Evolutionary conservation across 2,329 filamentous ascomycete genomes (phyloP).

Genomic region (Paecilomyces niveus): DNA sequence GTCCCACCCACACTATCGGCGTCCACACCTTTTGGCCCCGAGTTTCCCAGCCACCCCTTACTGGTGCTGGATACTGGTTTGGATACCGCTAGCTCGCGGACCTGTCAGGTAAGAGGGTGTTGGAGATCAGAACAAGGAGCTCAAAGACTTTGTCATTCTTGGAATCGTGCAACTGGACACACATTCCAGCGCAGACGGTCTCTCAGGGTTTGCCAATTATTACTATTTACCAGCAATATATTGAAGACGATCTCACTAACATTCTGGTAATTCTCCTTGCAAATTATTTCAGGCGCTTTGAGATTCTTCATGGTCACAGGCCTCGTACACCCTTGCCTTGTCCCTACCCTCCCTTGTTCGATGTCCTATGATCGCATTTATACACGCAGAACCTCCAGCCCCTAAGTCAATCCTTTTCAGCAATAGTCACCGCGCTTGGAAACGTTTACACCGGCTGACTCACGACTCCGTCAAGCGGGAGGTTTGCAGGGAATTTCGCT

Average conservation of each 20-base stretch:
- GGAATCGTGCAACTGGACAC: background rate
- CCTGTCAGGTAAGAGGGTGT: background rate
- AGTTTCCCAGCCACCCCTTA: slow-evolving; percentile 15
- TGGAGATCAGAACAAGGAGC: background rate
- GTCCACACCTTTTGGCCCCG: slow-evolving; percentile 7
- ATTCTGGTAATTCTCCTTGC: background rate
- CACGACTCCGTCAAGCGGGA: background rate
- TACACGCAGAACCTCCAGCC: background rate
- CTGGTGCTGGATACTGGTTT: background rate
- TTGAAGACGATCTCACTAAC: background rate
- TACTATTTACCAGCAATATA: background rate
- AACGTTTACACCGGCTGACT: background rate
- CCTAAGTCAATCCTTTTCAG: background rate
- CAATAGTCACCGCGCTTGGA: background rate
- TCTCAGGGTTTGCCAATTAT: background rate
- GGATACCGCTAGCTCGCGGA: background rate
- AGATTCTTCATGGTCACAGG: slow-evolving; percentile 13
- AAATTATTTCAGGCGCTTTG: background rate
- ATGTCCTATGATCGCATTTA: background rate
- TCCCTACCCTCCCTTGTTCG: slow-evolving; percentile 8
- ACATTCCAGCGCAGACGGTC: background rate
- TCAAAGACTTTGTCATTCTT: background rate
- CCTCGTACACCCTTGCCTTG: slow-evolving; percentile 5
- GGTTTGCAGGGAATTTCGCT: background rate
- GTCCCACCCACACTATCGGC: slow-evolving; percentile 6